Evolutionary conservation across 768 basidiomycete genomes (phyloP).

Genomic region (Kwoniella mangroviensis): DNA sequence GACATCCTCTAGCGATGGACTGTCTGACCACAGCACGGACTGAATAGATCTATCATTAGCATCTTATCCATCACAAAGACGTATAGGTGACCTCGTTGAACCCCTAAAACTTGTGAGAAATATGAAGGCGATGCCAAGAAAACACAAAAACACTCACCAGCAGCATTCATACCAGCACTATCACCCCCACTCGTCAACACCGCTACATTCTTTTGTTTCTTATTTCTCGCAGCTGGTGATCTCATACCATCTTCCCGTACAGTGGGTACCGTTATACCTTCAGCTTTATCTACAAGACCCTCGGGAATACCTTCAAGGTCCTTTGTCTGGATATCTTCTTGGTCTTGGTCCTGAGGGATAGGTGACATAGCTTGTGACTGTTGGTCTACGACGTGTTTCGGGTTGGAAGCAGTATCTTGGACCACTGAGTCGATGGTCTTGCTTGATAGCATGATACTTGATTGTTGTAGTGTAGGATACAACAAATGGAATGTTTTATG

Average conservation of each 20-base stretch:
- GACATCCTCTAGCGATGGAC: slow-evolving; percentile 91
- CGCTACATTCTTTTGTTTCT: slow-evolving; percentile 77
- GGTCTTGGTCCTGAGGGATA: not conserved
- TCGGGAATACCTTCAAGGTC: slow-evolving; percentile 41
- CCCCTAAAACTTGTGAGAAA: not conserved
- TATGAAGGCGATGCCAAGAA: slow-evolving; percentile 1
- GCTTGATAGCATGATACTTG: slow-evolving; percentile 18
- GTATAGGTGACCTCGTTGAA: not conserved
- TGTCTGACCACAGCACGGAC: slow-evolving; percentile 92
- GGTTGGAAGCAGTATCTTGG: slow-evolving; percentile 29
- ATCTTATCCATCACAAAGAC: not conserved
- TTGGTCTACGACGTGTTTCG: slow-evolving; percentile 35
- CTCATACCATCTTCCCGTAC: not conserved
- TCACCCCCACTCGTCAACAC: slow-evolving; percentile 96
- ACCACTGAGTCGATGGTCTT: slow-evolving; percentile 30
- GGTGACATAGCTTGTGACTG: slow-evolving; percentile 35
- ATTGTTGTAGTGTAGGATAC: not conserved
- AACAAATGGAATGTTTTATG: not conserved
- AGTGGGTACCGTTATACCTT: slow-evolving; percentile 16
- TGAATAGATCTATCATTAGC: slow-evolving; percentile 12
- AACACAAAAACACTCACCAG: slow-evolving; percentile 37
- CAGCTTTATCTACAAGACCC: slow-evolving; percentile 21
- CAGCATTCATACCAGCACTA: slow-evolving; percentile 73
- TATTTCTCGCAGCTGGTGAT: slow-evolving; percentile 7
- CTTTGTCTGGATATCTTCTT: slow-evolving; percentile 13